Conservation (phyloP, 192 early-diverging fungal genomes). For the Helicostylum pulchrum region DNA sequence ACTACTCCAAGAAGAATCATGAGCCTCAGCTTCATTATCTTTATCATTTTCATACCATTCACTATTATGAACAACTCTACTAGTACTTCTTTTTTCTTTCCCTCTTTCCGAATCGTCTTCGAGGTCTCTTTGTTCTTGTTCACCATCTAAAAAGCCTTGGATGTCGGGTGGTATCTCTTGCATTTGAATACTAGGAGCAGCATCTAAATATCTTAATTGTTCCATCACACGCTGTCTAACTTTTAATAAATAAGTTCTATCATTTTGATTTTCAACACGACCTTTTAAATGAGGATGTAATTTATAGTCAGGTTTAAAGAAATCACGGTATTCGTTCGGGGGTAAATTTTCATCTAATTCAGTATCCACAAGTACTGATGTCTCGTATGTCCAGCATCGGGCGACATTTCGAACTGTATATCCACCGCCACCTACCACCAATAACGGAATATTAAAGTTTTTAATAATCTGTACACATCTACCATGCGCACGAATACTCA, state of each 20-base stretch:
- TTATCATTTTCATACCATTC: constrained; percentile 41
- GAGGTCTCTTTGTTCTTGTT: constrained; percentile 48
- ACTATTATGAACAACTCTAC: constrained; percentile 18
- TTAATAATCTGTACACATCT: constrained; percentile 79
- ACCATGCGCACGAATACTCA: constrained; percentile 68
- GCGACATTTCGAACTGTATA: constrained; percentile 91
- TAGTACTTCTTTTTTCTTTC: constrained; percentile 19
- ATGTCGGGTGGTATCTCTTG: constrained; percentile 76
- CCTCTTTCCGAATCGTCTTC: constrained; percentile 38
- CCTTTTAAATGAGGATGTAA: constrained; percentile 85
- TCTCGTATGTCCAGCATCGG: constrained; percentile 93
- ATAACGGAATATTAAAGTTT: constrained; percentile 69
- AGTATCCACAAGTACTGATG: constrained; percentile 74
- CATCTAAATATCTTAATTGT: constrained; percentile 80
- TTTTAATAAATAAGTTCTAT: constrained; percentile 74
- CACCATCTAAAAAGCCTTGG: constrained; percentile 51
- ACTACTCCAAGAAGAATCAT: constrained; percentile 13
- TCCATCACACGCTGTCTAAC: constrained; percentile 73
- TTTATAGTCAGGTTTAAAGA: constrained; percentile 86
- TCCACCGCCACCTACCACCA: constrained; percentile 88
- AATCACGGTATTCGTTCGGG: constrained; percentile 69
- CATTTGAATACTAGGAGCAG: constrained; percentile 95
- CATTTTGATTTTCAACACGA: constrained; percentile 86
- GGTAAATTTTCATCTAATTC: constrained; percentile 77
- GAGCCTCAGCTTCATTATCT: constrained; percentile 36